Evolutionary conservation across 495 filamentous ascomycete genomes (phyloP).

Genomic region (Aspergillus incahuasiensis): DNA sequence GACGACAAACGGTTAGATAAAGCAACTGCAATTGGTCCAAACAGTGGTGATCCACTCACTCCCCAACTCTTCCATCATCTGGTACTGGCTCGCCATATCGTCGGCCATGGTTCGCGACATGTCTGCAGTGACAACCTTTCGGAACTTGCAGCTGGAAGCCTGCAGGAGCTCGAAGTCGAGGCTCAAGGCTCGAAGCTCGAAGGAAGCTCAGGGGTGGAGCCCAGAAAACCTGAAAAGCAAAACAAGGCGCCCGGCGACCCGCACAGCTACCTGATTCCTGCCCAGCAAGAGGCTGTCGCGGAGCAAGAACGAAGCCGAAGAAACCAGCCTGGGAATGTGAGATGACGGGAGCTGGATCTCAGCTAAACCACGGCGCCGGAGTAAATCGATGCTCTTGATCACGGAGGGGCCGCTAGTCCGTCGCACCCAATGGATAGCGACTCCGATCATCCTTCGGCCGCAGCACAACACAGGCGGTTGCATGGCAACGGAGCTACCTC

Average conservation of each 20-base stretch:
- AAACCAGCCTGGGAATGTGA: constrained; percentile 9
- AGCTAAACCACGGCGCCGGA: background rate
- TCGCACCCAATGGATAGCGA: constrained; percentile 19
- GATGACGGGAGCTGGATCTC: constrained; percentile 7
- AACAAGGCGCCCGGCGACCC: constrained; percentile 9
- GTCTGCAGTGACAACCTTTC: background rate
- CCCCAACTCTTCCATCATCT: constrained; percentile 88
- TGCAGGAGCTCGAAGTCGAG: background rate
- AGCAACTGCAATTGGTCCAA: constrained; percentile 6
- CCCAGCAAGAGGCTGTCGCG: constrained; percentile 12
- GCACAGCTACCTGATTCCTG: constrained; percentile 13
- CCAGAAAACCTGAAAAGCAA: constrained; percentile 13
- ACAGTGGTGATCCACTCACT: constrained; percentile 53
- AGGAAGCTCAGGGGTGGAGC: constrained; percentile 9
- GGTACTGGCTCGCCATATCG: constrained; percentile 75
- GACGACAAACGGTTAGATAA: constrained; percentile 3
- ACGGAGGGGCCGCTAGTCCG: background rate
- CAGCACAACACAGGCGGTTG: constrained; percentile 33
- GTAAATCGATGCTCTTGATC: constrained; percentile 12
- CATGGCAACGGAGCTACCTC: constrained; percentile 35
- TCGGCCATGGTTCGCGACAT: constrained; percentile 39
- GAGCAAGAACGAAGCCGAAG: constrained; percentile 14
- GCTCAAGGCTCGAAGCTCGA: constrained; percentile 1
- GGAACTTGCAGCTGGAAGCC: background rate
- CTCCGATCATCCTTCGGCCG: constrained; percentile 22